These are phyloP conservation scores for Chaetomiaceae sp. DNA, from an alignment of 2,329 filamentous ascomycete species.

Conservation along the genomic window DNA sequence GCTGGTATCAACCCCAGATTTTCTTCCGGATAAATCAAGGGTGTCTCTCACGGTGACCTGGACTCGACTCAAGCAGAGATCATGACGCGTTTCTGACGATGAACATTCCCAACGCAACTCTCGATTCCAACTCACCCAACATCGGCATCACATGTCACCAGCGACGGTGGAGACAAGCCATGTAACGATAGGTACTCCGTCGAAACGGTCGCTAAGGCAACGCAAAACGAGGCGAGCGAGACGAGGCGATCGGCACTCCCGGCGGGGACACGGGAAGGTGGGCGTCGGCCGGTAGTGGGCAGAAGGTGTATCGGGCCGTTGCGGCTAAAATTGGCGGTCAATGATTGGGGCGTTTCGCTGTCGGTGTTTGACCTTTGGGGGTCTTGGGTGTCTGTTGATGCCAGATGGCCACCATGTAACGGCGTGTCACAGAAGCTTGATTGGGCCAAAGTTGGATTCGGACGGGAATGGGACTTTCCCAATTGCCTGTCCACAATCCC, in stretches of 20 bases:
- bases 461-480: not conserved
- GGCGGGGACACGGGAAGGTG: not conserved
- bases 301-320: conserved; percentile 17
- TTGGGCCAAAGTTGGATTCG: not conserved
- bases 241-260: not conserved
- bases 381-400: too few species aligned
- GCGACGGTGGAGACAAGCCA: not conserved
- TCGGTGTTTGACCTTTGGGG: too few species aligned
- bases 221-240: not conserved
- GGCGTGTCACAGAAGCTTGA: not conserved
- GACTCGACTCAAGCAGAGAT: too few species aligned
- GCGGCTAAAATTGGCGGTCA: conserved; percentile 13
- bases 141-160: not conserved
- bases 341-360: not conserved
- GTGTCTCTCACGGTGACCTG: too few species aligned
- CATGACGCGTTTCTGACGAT: not conserved
- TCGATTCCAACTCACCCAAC: too few species aligned
- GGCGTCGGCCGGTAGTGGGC: conserved; percentile 5
- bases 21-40: not conserved
- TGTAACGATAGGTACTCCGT: not conserved
- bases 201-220: not conserved
- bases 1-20: not conserved
- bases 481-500: not conserved
- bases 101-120: not conserved
- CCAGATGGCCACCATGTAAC: not conserved